A percentile compares a stretch with the other conserved stretches of the same genome.
Conservation (phyloP, 805 yeast genomes). For the Tetrapisispora taiwanensis region DNA sequence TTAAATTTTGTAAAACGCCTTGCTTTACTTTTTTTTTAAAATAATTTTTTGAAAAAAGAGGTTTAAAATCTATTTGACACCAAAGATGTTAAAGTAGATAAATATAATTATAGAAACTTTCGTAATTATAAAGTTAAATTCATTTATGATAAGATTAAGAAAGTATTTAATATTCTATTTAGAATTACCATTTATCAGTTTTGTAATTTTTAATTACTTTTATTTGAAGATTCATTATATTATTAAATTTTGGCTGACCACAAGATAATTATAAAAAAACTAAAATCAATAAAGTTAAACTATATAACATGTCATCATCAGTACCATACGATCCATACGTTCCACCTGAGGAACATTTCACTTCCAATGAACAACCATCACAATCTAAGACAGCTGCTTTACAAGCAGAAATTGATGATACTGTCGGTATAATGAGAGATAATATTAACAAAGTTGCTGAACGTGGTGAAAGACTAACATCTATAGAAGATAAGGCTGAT, state of each 20-base stretch:
- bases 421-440: constrained; percentile 98
- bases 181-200: no score
- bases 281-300: no score
- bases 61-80: neutral
- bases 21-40: neutral
- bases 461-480: constrained; percentile 81
- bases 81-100: neutral
- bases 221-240: no score
- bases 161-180: no score
- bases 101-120: neutral
- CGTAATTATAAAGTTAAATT: neutral
- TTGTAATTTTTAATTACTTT: no score
- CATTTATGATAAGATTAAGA: no score
- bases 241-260: no score
- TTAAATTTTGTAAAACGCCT: neutral
- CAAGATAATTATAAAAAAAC: no score
- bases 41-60: no score
- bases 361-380: constrained; percentile 18
- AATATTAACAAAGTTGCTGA: constrained; percentile 92
- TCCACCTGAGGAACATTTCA: constrained; percentile 36
- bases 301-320: constrained; percentile 46
- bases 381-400: constrained; percentile 62
- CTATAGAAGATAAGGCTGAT: constrained; percentile 85
- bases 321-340: constrained; percentile 79
- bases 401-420: constrained; percentile 84